Evolutionary conservation across 164 flowering plant genomes (phyloP), one percentile per base, ranked within the genome.

Genomic region (Vitis cinerea): DNA sequence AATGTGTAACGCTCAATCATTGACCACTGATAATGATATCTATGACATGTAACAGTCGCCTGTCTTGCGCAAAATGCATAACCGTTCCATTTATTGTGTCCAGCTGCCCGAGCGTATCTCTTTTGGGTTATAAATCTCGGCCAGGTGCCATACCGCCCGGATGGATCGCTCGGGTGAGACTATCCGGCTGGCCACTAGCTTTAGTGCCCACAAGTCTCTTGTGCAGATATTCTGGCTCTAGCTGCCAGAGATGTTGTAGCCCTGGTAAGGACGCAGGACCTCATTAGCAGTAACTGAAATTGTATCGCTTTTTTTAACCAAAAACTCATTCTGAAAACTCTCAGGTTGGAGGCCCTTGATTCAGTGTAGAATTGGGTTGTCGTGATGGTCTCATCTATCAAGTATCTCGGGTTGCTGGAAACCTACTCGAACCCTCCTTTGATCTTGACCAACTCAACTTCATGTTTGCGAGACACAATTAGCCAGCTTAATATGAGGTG

Each of bases 291-390:
- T 23, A 23, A 4, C 69, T 71, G 27, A 69, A 71, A 44, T 17
- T 71, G 3, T 68, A 69, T 57, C 51, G 69, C 29, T 52, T 64
- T 15, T 71, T 69, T 51, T 8, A 47, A 31, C 47, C 63, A 19
- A 44, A 62, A 8, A 47, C 44, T 17, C 69, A 64, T 2, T 0
- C 27, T 9, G 69, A 64, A 14, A 71, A 65, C 6, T 19, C 58
- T 37, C 74, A 87, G 94, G 77, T 85, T 7, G 93, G 94, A 61
- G 97, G 97, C 1, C 85, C 93, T 5, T 57, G 81, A 16, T 92
- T 65, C 79, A 72, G 19, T 9, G 88, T 92, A 8, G 96, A 88
- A 70, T 68, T 92, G 16, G 97, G 97, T 37, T 83, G 97, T 0
- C 83, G 82, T 0, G 97, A 92, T 63, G 94, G 94, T 0, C 77